These are phyloP conservation scores for Euclidium syriacum DNA, from an alignment of 345 rosid genomes.

Conservation along the genomic window DNA sequence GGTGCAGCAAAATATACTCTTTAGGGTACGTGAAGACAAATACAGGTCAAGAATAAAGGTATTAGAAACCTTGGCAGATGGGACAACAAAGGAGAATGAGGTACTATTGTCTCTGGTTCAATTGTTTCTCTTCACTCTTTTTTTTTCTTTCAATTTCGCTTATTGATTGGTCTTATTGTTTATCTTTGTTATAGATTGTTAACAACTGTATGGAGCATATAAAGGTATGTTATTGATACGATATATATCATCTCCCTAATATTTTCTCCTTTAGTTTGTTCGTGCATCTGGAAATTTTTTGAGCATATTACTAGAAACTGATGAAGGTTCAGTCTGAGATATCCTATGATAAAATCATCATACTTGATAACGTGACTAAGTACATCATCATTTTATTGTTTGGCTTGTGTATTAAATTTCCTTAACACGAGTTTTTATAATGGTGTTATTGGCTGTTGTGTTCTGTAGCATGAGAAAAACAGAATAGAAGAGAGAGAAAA, in stretches of 20 bases:
- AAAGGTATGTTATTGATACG: constrained; percentile 32
- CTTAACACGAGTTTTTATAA: neutral
- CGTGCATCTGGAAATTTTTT: constrained; percentile 3
- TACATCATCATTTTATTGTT: constrained; percentile 4
- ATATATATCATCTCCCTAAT: neutral
- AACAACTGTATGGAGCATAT: constrained; percentile 39
- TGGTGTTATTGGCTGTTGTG: constrained; percentile 8
- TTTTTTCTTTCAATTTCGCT: neutral
- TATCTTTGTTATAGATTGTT: constrained; percentile 35
- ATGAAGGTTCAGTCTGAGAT: constrained; percentile 1
- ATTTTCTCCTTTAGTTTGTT: neutral
- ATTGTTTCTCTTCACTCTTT: neutral
- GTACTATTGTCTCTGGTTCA: constrained; percentile 36
- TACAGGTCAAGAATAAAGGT: constrained; percentile 64
- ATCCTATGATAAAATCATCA: neutral
- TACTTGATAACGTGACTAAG: neutral
- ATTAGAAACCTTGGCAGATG: constrained; percentile 72
- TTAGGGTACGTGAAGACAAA: constrained; percentile 64
- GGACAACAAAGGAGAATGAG: constrained; percentile 72
- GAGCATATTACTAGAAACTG: neutral
- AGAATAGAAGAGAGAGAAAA: constrained; percentile 65
- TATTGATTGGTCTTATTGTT: constrained; percentile 16
- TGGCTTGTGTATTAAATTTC: neutral
- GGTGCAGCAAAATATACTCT: constrained; percentile 71
- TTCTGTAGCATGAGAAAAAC: constrained; percentile 61